Evolutionary conservation across 2,329 filamentous ascomycete species (phyloP).

Genomic region (Verticillium dahliae): DNA sequence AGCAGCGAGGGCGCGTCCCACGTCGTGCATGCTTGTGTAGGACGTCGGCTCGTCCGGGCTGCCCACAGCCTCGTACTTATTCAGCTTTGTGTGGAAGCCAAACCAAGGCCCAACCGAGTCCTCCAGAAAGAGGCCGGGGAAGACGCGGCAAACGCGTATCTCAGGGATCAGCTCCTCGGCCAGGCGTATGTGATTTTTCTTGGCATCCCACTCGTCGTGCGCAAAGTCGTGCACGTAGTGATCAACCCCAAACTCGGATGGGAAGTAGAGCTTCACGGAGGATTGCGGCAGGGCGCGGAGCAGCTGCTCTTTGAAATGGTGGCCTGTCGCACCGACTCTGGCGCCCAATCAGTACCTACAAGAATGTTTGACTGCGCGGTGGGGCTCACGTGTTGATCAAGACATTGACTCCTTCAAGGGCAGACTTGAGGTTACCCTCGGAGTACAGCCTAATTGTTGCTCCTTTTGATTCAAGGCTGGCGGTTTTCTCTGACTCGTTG

Average conservation of each 20-base stretch:
- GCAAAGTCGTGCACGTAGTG: conserved; percentile 26
- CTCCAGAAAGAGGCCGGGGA: conserved; percentile 24
- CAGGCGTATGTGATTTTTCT: conserved; percentile 20
- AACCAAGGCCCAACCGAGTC: conserved; percentile 26
- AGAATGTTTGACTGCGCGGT: background rate
- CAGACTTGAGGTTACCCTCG: conserved; percentile 14
- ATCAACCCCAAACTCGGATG: conserved; percentile 29
- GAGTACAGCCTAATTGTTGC: conserved; percentile 5
- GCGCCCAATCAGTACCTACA: background rate
- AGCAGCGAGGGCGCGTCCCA: conserved; percentile 20
- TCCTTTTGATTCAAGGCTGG: background rate
- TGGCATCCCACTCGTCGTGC: conserved; percentile 24
- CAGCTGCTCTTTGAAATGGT: conserved; percentile 21
- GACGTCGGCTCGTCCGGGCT: conserved; percentile 15
- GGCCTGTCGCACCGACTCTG: conserved; percentile 1
- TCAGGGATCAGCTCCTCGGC: conserved; percentile 8
- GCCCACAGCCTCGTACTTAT: conserved; percentile 22
- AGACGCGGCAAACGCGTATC: conserved; percentile 21
- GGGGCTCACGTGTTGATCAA: conserved; percentile 20
- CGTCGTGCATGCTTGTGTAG: conserved; percentile 23
- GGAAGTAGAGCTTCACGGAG: conserved; percentile 22
- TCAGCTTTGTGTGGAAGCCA: conserved; percentile 16
- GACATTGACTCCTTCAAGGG: conserved; percentile 21
- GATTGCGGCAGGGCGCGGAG: conserved; percentile 16
- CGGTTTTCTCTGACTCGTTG: background rate